Evolutionary conservation across 2,329 filamentous ascomycete species (phyloP), one percentile per base, ranked within the genome.

Genomic region (Aphanocladium album): DNA sequence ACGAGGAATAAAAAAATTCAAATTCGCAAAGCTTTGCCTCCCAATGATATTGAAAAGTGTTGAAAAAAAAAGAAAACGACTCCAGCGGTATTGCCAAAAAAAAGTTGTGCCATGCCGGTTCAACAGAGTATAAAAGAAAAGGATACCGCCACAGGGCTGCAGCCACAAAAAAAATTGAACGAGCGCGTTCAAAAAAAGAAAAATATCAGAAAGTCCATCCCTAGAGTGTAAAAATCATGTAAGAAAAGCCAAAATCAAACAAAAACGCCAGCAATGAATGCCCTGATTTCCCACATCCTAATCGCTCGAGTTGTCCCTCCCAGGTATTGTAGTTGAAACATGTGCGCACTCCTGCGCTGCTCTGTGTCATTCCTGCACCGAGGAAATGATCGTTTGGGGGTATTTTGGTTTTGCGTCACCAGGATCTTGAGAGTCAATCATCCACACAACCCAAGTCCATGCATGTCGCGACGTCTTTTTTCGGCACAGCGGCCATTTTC

Each of bases 191-290:
- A 41, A 53, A 41, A 25, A 17, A 50, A 50, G n/a, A 33, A 25
- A 43, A 30, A 54, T 6, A 21, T n/a, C 11, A 27, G 17, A 30
- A 53, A 53, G n/a, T 39, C 51, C 21, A 46, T 35, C 25, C 41
- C n/a, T n/a, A 12, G 12, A 25, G 27, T 25, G 19, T n/a, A 33
- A 30, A 17, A 46, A 16, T 35, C 39, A 56, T 46, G n/a, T 21
- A 33, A 17, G 17, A 27, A 25, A 39, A 14, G 27, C 19, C 37
- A 45, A 46, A 46, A 21, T n/a, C n/a, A 23, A 55, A 43, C 45
- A 57, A 35, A 57, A 57, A n/a, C 54, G 54, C 54, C 54, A 39
- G 16, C 30, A 14, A 39, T 49, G 21, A 39, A 57, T 57, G 54
- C 27, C 45, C 39, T 25, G 21, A 35, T 49, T n/a, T n/a, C 45